Evolutionary conservation across 2,329 filamentous ascomycete species (phyloP), one percentile per base, ranked within the genome.

Genomic region (Fusarium burgessii): DNA sequence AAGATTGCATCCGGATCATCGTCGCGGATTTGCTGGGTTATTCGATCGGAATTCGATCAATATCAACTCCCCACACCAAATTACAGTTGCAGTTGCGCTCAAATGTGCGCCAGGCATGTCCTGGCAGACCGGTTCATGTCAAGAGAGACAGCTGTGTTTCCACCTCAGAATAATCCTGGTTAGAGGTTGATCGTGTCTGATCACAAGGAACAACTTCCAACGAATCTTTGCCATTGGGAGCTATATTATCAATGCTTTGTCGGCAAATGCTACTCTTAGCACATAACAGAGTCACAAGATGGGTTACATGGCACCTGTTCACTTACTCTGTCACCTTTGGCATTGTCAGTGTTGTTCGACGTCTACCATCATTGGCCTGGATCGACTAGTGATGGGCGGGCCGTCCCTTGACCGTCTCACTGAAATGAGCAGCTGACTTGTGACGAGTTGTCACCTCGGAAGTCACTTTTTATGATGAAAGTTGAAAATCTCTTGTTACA

Each of bases 341-440:
- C 52, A 41, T 47, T 60, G 27, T 18, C 29, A 47, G 59, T 33
- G 35, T 59, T 29, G 63, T 54, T 68, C 51, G 29, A 57, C 33
- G 23, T 51, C 47, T 58, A 38, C 42, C 45, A 61, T 59, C 49
- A 61, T 64, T 62, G 61, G 62, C 43, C 49, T 72, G 66, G 54
- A 18, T 42, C 40, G 27, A 52, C 66, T 72, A 72, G 70, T 72
- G 57, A 68, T 64, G 40, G 55, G 66, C 74, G 74, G 74, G 66
- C 74, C 74, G 74, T 76, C 74, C 74, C 74, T 76, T 58, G 70
- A 58, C 65, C 68, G 66, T 73, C 58, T 69, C 67, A 49, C 50
- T 58, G 56, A 63, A 62, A 65, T 66, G 64, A 64, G 56, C 62
- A 64, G 71, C 56, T 74, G 71, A 65, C 68, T 36, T 65, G 45